Base-by-base conservation (phyloP, 2,329 filamentous ascomycete species). In the Diaporthe caulivora region DNA sequence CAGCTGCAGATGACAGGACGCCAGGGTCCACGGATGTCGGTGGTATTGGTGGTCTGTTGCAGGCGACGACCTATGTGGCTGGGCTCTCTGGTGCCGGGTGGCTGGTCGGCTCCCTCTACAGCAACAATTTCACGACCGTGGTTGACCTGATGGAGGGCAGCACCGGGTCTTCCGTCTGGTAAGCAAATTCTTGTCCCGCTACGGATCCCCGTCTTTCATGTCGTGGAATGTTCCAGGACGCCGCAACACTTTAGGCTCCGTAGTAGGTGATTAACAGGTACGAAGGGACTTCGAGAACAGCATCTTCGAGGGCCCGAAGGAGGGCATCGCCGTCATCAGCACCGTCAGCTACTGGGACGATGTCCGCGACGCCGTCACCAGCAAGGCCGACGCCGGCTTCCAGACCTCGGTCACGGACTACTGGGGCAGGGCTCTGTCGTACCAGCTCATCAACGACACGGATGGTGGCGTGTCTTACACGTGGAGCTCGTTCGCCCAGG, bases 371-470 rank as follows among this genome's bases (percentile, higher is more conserved):
- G 85, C 90, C n/a, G 92, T 94, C 0, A 73, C 83, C 0, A 83
- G 79, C 26, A 96, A 95, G 84, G 78, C 79, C 1, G 82, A 92
- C 73, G 92, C 92, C 21, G 90, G 91, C 1, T 95, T 87, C 79
- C 85, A 92, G 58, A 90, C 89, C 4, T 93, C 94, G 11, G 87
- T 98, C 72, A 98, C 95, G 0, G 95, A 98, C 84, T 95, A 95
- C 82, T 97, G 95, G 93, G 94, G 94, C 37, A 92, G 95, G 73
- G 94, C 94, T 60, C 87, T 98, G n/a, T 92, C 92, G 1, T 97
- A 93, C 83, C 95, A 98, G 83, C 88, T 98, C 62, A 89, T 98
- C 80, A 93, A 96, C 80, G 93, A 90, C 8, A 88, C 87, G 1
- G 84, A 93, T 75, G 95, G 95, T 51, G 95, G 94, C 0, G 90